Conservation (phyloP, 2,329 filamentous ascomycete genomes). For the Calonectria crousiana region DNA sequence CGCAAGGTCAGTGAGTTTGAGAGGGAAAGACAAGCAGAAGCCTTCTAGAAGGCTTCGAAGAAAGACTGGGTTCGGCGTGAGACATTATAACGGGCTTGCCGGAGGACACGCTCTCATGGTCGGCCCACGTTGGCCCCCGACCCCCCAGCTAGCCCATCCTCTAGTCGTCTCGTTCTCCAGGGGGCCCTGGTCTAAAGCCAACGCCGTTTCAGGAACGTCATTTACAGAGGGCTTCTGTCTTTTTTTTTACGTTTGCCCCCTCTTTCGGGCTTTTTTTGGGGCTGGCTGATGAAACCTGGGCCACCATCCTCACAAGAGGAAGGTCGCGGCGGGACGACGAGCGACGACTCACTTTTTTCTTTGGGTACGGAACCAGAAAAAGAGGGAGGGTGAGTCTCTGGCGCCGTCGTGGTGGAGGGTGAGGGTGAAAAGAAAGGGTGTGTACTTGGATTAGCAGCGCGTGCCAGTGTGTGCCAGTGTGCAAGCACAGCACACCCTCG, state of each 20-base stretch:
- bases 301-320: constrained; percentile 12
- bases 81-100: constrained; percentile 48
- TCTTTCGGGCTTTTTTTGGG: constrained; percentile 15
- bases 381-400: background rate
- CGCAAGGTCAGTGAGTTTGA: background rate
- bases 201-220: constrained; percentile 46
- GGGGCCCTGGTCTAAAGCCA: constrained; percentile 38
- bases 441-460: background rate
- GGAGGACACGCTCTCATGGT: constrained; percentile 40
- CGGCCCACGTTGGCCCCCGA: constrained; percentile 38
- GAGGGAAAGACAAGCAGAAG: constrained; percentile 29
- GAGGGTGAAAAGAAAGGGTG: background rate
- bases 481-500: background rate
- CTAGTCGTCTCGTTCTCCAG: constrained; percentile 34
- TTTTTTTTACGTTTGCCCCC: constrained; percentile 17
- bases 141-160: constrained; percentile 39
- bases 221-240: constrained; percentile 31
- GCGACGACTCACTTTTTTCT: background rate
- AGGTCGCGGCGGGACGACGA: constrained; percentile 8
- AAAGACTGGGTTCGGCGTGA: constrained; percentile 41
- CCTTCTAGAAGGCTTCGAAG: constrained; percentile 49
- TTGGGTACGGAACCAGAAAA: background rate
- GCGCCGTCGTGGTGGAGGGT: background rate
- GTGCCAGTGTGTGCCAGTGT: background rate
- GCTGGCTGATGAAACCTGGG: constrained; percentile 9